Conservation (phyloP, 208 protist genomes). For the Leishmania turanica region DNA sequence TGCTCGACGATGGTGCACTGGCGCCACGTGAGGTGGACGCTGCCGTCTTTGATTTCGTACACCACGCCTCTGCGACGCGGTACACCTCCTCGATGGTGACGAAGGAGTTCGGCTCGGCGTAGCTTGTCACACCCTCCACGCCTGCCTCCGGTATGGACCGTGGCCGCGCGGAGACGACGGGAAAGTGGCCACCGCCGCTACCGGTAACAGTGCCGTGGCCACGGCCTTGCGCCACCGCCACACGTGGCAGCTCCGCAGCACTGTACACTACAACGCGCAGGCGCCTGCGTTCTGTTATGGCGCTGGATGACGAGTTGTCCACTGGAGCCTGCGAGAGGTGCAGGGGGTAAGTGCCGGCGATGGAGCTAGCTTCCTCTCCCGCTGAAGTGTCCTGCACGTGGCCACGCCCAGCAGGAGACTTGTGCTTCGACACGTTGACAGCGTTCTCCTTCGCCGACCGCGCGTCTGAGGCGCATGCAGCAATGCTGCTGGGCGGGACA, state of each 20-base stretch:
- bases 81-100: constrained; percentile 83
- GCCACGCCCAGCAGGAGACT: neutral
- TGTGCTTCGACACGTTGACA: neutral
- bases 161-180: constrained; percentile 21
- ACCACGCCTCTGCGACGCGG: constrained; percentile 2
- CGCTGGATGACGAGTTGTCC: neutral
- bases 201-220: neutral
- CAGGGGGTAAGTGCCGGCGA: neutral
- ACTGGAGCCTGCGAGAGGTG: neutral
- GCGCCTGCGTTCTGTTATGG: constrained; percentile 29
- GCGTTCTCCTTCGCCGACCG: neutral
- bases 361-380: neutral
- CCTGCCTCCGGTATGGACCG: constrained; percentile 19
- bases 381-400: neutral
- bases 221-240: constrained; percentile 33
- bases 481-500: constrained; percentile 4
- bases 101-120: constrained; percentile 60
- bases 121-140: constrained; percentile 26
- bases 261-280: constrained; percentile 58
- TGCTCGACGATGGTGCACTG: constrained; percentile 15
- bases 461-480: neutral
- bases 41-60: neutral
- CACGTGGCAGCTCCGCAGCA: constrained; percentile 58
- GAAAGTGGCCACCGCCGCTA: neutral
- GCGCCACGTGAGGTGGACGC: neutral